Conservation (phyloP, 805 yeast genomes). For the Priceomyces medius region DNA sequence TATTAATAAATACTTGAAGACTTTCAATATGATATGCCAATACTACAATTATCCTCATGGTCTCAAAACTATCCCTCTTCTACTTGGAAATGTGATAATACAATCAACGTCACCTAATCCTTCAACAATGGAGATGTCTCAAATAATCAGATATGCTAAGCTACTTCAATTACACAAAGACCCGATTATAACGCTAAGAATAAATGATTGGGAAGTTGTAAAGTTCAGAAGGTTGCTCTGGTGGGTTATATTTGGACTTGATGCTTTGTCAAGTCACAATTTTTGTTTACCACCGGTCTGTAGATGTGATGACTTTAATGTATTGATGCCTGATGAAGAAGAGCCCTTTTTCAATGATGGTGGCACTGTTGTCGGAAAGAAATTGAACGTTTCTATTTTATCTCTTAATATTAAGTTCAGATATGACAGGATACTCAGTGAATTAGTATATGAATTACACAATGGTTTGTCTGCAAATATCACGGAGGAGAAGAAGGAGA, state of each 20-base stretch:
- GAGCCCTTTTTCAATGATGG: conserved; percentile 32
- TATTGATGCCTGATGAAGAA: conserved; percentile 51
- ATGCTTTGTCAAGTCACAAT: conserved; percentile 55
- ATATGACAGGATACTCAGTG: conserved; percentile 52
- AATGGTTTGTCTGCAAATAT: conserved; percentile 47
- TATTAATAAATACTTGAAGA: conserved; percentile 49
- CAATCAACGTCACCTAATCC: conserved; percentile 58
- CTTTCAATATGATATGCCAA: conserved; percentile 48
- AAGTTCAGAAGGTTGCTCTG: conserved; percentile 58
- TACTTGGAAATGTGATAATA: conserved; percentile 48
- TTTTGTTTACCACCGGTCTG: conserved; percentile 56
- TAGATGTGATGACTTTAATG: conserved; percentile 52
- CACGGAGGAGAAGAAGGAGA: conserved; percentile 41
- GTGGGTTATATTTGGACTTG: conserved; percentile 67
- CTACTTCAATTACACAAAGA: conserved; percentile 57
- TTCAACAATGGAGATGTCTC: conserved; percentile 54
- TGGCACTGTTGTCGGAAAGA: conserved; percentile 30
- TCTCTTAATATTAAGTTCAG: conserved; percentile 55
- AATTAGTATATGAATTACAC: conserved; percentile 50
- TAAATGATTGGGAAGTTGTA: conserved; percentile 47
- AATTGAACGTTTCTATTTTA: conserved; percentile 45
- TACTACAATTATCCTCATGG: conserved; percentile 52
- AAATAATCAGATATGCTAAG: conserved; percentile 56
- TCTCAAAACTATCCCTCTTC: conserved; percentile 39
- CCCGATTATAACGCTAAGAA: conserved; percentile 52